Evolutionary conservation across 805 yeast species (phyloP).

Genomic region (Nakazawaea siamensis): DNA sequence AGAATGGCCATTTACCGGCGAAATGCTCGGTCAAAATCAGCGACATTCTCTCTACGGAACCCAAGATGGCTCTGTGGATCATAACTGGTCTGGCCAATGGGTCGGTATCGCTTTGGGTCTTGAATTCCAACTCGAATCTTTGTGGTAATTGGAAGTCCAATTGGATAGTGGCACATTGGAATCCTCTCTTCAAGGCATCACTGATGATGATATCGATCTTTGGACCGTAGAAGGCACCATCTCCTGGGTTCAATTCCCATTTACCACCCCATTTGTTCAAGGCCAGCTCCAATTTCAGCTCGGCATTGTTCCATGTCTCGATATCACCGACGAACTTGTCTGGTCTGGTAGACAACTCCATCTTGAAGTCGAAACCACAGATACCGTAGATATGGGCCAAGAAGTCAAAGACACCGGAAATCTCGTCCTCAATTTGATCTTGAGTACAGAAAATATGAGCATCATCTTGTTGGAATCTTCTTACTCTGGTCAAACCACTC

Average conservation of each 20-base stretch:
- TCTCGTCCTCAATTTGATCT: constrained; percentile 85
- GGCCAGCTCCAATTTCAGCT: constrained; percentile 72
- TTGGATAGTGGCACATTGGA: constrained; percentile 98
- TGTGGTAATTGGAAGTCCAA: constrained; percentile 96
- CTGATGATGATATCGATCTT: constrained; percentile 94
- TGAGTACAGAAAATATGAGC: constrained; percentile 95
- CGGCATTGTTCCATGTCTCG: constrained; percentile 92
- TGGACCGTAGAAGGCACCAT: constrained; percentile 95
- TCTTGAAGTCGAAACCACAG: constrained; percentile 90
- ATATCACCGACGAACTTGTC: constrained; percentile 93
- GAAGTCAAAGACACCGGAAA: constrained; percentile 78
- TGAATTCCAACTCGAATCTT: constrained; percentile 86
- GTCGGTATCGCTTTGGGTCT: constrained; percentile 57
- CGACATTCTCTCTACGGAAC: constrained; percentile 98
- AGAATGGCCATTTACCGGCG: constrained; percentile 99
- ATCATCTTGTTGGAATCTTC: constrained; percentile 99
- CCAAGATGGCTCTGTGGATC: constrained; percentile 98
- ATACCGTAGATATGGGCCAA: constrained; percentile 79
- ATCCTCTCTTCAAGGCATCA: constrained; percentile 94
- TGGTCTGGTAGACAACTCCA: constrained; percentile 96
- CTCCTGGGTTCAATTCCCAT: constrained; percentile 95
- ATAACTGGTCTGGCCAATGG: constrained; percentile 80
- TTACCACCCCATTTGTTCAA: constrained; percentile 78
- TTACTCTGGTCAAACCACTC: constrained; percentile 91
- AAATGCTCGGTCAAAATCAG: constrained; percentile 97